Evolutionary conservation across 768 basidiomycete species (phyloP), one percentile per base, ranked within the genome.

Genomic region (Zangia roseola): DNA sequence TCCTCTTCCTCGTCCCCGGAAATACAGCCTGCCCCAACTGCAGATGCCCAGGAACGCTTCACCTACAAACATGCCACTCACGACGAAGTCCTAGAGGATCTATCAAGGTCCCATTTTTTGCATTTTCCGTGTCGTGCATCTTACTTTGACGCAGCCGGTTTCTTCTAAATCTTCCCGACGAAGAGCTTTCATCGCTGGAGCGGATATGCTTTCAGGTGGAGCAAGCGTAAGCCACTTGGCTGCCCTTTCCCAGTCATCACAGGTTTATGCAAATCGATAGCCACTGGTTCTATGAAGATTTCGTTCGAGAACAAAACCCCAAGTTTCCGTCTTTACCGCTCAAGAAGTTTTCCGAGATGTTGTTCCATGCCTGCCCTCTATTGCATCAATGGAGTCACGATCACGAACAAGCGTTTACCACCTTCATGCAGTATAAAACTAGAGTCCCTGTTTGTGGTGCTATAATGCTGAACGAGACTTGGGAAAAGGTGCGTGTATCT

Each of bases 261-360:
- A 53, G 40, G 56, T 56, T 55, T 52, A 42, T 41, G 17, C 35
- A 28, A 31, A 41, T 40, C 20, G 37, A 9, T 63, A 97, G 94
- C n/a, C 95, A 97, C 67, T 99, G 95, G 95, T 99, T 91, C 69
- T 99, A 99, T 61, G 97, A 98, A 75, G 97, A 99, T 68, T 98
- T 97, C 60, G 84, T 98, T 55, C 89, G 97, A 36, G 93, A 94
- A 65, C 82, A 89, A 69, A 89, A 93, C 49, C 84, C 86, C 9
- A 81, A 83, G 50, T 84, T 97, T 36, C 95, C 93, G 1, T 88
- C 93, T 1, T 75, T 93, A 52, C 82, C 86, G 16, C 82, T 98
- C 59, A 93, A 94, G 74, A 86, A 83, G 61, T 99, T 99, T 71
- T 95, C 93, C 25, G 86, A 88, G 43, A 87, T 90, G 75, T 73